Base-by-base conservation (phyloP, 208 protist genomes). In the Sergeia podlipaevii region DNA sequence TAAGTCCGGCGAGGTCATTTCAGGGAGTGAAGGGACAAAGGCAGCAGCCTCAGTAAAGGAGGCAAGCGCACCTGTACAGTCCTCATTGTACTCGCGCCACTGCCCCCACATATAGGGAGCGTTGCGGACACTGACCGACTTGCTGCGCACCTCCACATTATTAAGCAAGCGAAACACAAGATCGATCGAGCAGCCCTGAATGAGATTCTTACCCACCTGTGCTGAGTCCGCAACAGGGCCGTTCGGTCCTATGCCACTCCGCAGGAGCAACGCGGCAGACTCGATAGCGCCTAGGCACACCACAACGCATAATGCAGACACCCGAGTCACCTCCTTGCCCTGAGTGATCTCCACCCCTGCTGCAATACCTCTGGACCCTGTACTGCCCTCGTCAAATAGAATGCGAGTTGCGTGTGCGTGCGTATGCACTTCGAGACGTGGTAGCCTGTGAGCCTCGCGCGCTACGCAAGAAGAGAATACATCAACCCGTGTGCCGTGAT, bases 21-120 rank as follows among this genome's bases (percentile, higher is more conserved):
- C 49, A 10, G 64, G 67, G 3, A 48, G 52, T 27, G 71, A 85
- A 18, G 72, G 77, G 38, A 92, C 74, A 49, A 82, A 79, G 17
- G 78, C 74, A 36, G 57, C 71, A 8, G 61, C 80, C 47, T 92
- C 85, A 10, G 65, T 34, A 27, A 83, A 72, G 2, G 78, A 70
- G 11, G 74, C 66, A 53, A 89, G 89, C 13, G 77, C 65, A 33
- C 84, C 84, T 3, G 59, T 72, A 34, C 64, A 48, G 17, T 83
- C 73, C 65, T 85, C 77, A n/a, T 27, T 60, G 68, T 85, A 89
- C 64, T 92, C 85, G 17, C 70, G 57, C 81, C 80, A 89, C 58
- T 89, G 76, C 28, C 36, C 50, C 32, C 39, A 65, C 42, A 93
- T 18, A 54, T 89, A 83, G 26, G 38, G n/a, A 3, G 51, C 44